These are phyloP conservation scores for Kandelia obovata DNA, from an alignment of 345 rosid genomes.

Conservation along the genomic window DNA sequence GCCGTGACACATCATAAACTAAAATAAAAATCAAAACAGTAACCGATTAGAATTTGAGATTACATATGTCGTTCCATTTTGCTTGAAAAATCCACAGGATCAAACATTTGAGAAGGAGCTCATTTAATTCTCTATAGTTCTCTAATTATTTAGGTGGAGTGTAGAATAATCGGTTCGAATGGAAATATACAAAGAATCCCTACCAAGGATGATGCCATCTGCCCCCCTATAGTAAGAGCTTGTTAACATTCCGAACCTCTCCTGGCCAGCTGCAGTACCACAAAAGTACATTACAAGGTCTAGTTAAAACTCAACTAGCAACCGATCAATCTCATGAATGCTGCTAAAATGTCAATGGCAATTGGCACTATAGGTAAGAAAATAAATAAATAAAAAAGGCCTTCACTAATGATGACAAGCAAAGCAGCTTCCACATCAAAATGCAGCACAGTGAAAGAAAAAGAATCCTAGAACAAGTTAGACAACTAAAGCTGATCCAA, in stretches of 20 bases:
- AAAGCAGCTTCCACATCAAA: no score
- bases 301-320: neutral
- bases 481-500: neutral
- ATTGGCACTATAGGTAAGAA: no score
- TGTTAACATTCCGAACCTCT: conserved; percentile 75
- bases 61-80: neutral
- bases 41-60: conserved; percentile 1
- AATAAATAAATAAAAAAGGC: no score
- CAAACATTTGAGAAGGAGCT: no score
- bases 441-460: no score
- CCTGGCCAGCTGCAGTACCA: conserved; percentile 84
- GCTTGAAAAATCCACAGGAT: no score
- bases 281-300: neutral
- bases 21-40: conserved; percentile 7
- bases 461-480: neutral
- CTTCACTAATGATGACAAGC: no score
- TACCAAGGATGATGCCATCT: conserved; percentile 93
- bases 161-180: neutral
- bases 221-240: conserved; percentile 94
- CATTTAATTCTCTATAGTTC: neutral
- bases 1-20: conserved; percentile 90
- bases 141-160: neutral
- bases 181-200: conserved; percentile 3
- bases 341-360: neutral
- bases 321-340: no score